Base-by-base conservation (phyloP, 441 rosid genomes). In the Euphorbia schlechtendalii region DNA sequence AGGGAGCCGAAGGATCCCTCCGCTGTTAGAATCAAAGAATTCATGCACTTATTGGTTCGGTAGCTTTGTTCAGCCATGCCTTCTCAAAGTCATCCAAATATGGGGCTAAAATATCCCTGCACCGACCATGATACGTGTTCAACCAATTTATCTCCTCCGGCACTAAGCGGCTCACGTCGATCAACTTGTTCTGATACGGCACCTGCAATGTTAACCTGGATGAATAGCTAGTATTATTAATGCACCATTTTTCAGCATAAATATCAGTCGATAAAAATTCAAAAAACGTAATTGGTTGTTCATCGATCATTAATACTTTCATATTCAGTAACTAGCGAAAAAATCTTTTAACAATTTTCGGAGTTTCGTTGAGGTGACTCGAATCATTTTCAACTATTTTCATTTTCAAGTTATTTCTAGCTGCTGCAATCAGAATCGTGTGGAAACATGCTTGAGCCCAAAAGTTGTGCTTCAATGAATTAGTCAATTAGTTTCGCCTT, bases 41-140 rank as follows among this genome's bases (percentile, higher is more conserved):
- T 73, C 68, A 83, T 15, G 69, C 87, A 15, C 72, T 60, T 9
- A 87, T 74, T 55, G 90, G 84, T 68, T 87, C 91, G 0, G 99
- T 91, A 53, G 99, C 99, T 74, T 81, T 85, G 73, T 75, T 84
- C 73, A 94, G 88, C 99, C 99, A 94, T 30, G 80, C 82, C 80
- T 74, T 78, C 84, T 91, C 92, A 17, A 73, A 17, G 58, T 81
- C 78, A 68, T 81, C 81, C 96, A 91, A 59, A 76, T 70, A 80
- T 0, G 96, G 78, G 0, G 85, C 83, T 71, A 91, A 74, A 61
- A 84, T 80, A 51, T 91, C 94, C 54, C 88, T 70, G 65, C 98
- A 91, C 59, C 68, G 80, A n/a, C 76, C 73, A 78, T 94, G 94
- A 76, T 94, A 94, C 46, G 74, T 69, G 78, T 94, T 87, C 45